Evolutionary conservation across 2,329 filamentous ascomycete species (phyloP), one percentile per base, ranked within the genome.

Genomic region (Bipolaris cookei): DNA sequence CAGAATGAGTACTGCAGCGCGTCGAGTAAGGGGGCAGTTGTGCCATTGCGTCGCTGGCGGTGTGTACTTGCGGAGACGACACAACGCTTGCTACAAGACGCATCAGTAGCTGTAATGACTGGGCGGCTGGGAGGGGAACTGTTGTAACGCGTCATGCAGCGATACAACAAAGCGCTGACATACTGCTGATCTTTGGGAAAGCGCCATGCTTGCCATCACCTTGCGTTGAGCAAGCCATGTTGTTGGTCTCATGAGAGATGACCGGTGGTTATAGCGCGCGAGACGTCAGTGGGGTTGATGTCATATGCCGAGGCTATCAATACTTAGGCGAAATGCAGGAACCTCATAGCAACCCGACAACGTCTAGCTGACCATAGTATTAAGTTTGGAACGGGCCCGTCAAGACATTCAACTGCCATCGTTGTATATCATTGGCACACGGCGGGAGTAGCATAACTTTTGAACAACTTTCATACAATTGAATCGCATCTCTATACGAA

Each of bases 1-100:
- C 50, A 98, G 83, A 46, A 98, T 84, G 51, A 98, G 80, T 38
- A 98, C 94, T 21, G 94, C 93, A 13, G 94, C 94, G 64, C 92
- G 87, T 60, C 91, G 86, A 13, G 79, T 81, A 7, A 87, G 69
- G 1, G 86, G 86, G 39, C 86, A 81, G 47, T 80, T 78, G 62
- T 81, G 77, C 76, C 85, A 88, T 60, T 79, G 80, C 6, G 85
- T 86, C 7, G 83, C 80, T 38, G 84, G 84, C n/a, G 85, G 79
- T 13, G 76, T 74, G 66, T 86, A 88, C 34, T 78, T 72, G 64
- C 84, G 80, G 23, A 88, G 77, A 52, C 85, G 82, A 39, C 82
- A 78, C 67, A 88, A 79, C 37, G 85, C 86, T 68, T 73, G 71
- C 74, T 76, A 44, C 23, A 11, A 2, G n/a, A n/a, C 3, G 8